A percentile compares a stretch with the other conserved stretches of the same genome.
These are phyloP conservation scores for Monilinia polystroma DNA, from an alignment of 2,329 filamentous ascomycete species.

Conservation along the genomic window DNA sequence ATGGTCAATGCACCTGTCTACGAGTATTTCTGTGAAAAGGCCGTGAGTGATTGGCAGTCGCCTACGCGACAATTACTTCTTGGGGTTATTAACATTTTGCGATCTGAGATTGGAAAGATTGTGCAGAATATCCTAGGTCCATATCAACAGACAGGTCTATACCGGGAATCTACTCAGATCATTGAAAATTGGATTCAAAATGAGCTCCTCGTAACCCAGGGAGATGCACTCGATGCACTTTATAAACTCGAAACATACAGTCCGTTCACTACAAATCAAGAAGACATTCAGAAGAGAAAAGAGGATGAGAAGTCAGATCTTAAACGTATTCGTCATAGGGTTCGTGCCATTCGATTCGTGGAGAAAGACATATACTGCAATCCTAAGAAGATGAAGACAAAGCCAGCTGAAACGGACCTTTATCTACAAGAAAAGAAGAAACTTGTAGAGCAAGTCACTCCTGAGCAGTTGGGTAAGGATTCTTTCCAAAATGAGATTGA, in stretches of 20 bases:
- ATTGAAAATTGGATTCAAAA: slow-evolving; percentile 27
- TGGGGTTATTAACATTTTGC: slow-evolving; percentile 50
- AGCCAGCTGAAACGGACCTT: slow-evolving; percentile 14
- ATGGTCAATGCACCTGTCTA: slow-evolving; percentile 61
- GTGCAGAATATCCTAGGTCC: slow-evolving; percentile 21
- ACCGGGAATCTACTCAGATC: slow-evolving; percentile 11
- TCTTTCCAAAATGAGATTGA: slow-evolving; percentile 59
- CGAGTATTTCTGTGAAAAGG: slow-evolving; percentile 55
- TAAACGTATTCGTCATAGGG: slow-evolving; percentile 49
- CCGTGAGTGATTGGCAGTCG: slow-evolving; percentile 56
- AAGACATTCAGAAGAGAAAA: slow-evolving; percentile 47
- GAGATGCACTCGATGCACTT: not conserved
- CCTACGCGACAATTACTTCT: slow-evolving; percentile 49
- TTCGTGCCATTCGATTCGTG: slow-evolving; percentile 48
- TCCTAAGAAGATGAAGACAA: not conserved
- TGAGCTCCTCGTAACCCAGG: slow-evolving; percentile 20
- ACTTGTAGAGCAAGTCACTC: slow-evolving; percentile 20
- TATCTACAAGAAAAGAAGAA: slow-evolving; percentile 17
- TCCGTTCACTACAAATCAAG: slow-evolving; percentile 31
- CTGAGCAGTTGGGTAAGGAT: slow-evolving; percentile 52
- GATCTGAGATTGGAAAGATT: slow-evolving; percentile 39
- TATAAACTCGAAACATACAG: slow-evolving; percentile 26
- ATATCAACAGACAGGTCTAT: slow-evolving; percentile 28
- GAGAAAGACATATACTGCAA: slow-evolving; percentile 12
- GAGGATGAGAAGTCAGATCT: slow-evolving; percentile 49